A percentile compares a stretch with the other conserved stretches of the same genome.
Evolutionary conservation across 1,284 basidiomycete species (phyloP).

Genomic region (Heterobasidion parviporum): DNA sequence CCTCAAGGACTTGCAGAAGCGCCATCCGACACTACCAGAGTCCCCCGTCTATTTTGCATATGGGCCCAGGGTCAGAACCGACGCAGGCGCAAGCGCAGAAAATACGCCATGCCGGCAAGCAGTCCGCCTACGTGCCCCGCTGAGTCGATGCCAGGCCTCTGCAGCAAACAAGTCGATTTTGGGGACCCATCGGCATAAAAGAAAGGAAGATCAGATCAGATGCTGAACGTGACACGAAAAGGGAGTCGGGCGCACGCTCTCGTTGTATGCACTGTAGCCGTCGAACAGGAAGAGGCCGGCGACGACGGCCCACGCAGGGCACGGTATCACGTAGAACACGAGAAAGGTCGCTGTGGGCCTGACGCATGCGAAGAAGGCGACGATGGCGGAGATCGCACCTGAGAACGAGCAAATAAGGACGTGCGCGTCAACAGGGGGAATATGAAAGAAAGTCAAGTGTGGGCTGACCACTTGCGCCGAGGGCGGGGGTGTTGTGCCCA

Average conservation of each 20-base stretch:
- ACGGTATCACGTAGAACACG: constrained; percentile 78
- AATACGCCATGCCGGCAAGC: constrained; percentile 61
- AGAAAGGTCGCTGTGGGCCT: constrained; percentile 64
- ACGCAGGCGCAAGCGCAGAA: constrained; percentile 6
- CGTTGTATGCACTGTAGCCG: constrained; percentile 35
- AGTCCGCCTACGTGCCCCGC: constrained; percentile 79
- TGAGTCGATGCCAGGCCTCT: constrained; percentile 51
- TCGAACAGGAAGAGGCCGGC: constrained; percentile 73
- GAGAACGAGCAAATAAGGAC: constrained; percentile 3
- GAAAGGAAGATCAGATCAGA: background rate
- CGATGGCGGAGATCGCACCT: constrained; percentile 71
- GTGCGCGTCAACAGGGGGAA: background rate
- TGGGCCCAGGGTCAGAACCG: constrained; percentile 7
- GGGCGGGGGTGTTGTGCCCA: constrained; percentile 34
- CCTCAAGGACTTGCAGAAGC: too few relatives aligned
- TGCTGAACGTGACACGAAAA: too few relatives aligned
- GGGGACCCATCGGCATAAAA: background rate
- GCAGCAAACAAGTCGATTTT: constrained; percentile 2
- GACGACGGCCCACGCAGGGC: constrained; percentile 78
- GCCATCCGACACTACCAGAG: too few relatives aligned
- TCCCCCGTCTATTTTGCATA: background rate
- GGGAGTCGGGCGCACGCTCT: constrained; percentile 26
- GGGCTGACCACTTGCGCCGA: constrained; percentile 68
- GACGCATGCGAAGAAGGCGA: constrained; percentile 65
- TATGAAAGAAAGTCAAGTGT: background rate